Conservation (phyloP, 2,329 filamentous ascomycete species). For the Fusarium sp. region DNA sequence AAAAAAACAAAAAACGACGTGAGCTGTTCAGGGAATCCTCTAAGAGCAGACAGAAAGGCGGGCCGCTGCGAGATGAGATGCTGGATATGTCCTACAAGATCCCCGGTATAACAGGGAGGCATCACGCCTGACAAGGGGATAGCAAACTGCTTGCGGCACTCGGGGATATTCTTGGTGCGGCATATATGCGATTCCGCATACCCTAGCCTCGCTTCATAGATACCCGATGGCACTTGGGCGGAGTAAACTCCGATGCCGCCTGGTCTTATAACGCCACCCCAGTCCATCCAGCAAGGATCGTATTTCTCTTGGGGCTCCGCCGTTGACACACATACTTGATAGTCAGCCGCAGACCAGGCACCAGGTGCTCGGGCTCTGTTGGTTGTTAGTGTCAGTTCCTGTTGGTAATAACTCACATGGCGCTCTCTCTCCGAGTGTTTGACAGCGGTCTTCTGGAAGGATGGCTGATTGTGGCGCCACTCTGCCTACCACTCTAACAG, state of each 20-base stretch:
- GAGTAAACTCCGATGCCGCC: neutral
- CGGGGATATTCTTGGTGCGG: neutral
- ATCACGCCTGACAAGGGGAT: neutral
- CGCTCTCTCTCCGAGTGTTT: neutral
- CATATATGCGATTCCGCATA: neutral
- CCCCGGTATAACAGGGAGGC: neutral
- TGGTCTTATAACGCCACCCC: neutral
- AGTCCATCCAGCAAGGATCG: neutral
- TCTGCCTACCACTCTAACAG: neutral
- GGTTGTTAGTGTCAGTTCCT: neutral
- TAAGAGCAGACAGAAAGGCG: neutral
- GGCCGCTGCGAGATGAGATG: neutral
- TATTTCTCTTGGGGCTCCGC: neutral
- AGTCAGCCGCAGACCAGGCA: neutral
- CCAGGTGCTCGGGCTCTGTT: neutral
- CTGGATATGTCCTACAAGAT: neutral
- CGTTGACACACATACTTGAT: neutral
- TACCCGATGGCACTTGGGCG: neutral
- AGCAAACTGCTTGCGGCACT: neutral
- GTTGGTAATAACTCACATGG: neutral
- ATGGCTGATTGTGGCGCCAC: neutral
- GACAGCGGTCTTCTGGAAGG: slow-evolving; percentile 3
- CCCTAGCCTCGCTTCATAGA: slow-evolving; percentile 3
- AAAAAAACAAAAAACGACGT: neutral
- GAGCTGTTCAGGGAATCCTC: neutral